Base-by-base conservation (phyloP, 495 filamentous ascomycete genomes). In the Hyaloscypha finlandica region DNA sequence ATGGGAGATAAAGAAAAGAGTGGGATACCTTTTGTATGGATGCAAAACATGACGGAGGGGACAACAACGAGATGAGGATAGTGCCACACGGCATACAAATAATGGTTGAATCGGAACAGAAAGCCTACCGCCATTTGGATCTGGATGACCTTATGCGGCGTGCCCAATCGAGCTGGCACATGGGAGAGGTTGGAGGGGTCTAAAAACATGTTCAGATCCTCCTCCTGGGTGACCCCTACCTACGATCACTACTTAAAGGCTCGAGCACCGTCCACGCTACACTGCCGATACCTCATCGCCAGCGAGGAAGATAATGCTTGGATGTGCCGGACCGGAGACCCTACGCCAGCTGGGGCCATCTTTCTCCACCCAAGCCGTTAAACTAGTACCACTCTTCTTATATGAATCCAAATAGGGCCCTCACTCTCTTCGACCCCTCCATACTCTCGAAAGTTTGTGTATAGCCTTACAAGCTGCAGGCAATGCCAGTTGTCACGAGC, bases 251-350 rank as follows among this genome's bases (percentile, higher is more conserved):
- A 48, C 42, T 48, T 48, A 48, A 48, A 48, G 42, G 42, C 11
- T 11, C 8, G 11, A 48, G 42, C 42, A 48, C 4, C 42, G 42
- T 16, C 42, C 42, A 48, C 42, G 42, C 42, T 48, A 16, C 42
- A 48, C 42, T 48, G 16, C 42, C 42, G 42, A 48, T 6, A 16
- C 42, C 16, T 48, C 42, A 16, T 19, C 16, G 42, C 9, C 42
- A 48, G 42, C 42, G 16, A 48, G 42, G 42, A 48, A 48, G 16
- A 19, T 4, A 14, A 16, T 48, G 4, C 11, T 19, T 48, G 11
- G 42, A 48, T 48, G 42, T 48, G 42, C 42, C 42, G 42, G 42
- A 48, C 42, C 42, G 42, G 42, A 48, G 11, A 48, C 42, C 42
- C 35, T 37, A 37, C 6, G 35, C 35, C 35, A 37, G 35, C 35